Evolutionary conservation across 345 rosid species (phyloP), one percentile per base, ranked within the genome.

Genomic region (Salix brachista): DNA sequence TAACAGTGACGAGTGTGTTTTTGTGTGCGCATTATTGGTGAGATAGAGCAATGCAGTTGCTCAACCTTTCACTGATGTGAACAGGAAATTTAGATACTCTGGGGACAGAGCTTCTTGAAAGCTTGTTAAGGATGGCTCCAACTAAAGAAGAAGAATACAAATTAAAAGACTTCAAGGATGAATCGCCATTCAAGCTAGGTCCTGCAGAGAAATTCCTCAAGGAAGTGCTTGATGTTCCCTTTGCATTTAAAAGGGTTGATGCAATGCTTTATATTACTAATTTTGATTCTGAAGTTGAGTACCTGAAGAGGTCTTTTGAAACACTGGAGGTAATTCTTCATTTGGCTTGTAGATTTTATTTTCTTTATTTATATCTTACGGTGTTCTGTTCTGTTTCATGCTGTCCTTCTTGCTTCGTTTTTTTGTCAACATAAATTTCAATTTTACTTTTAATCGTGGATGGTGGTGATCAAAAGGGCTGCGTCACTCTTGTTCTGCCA

Each of bases 161-260:
- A 75, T 87, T 96, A 72, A 88, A 85, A 79, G 97, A 91, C 75
- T 90, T 88, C 87, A 90, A 90, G 61, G 92, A 89, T 65, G 97
- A 89, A 82, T 86, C 95, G 2, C 97, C 90, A 13, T 75, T 83
- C 72, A 94, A 94, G 84, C 80, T 92, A 16, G 99, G 97, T 23
- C 94, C 95, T 28, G 99, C 98, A 0, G 99, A 94, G 86, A 96
- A 90, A 79, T 96, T 96, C 74, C 94, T 96, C 58, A 96, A 80
- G 85, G 92, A 90, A 18, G 78, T 96, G 76, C 89, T 96, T 41
- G 90, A 88, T 14, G 82, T 96, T 75, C 98, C 99, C 66, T 90
- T 90, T 30, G 94, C 99, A 25, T 96, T 96, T 62, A 91, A 89
- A 83, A 92, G 99, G 79, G 86, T 91, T 13, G 92, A 92, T 76